Evolutionary conservation across 768 basidiomycete genomes (phyloP).

Genomic region (Lactifluus echinatus): DNA sequence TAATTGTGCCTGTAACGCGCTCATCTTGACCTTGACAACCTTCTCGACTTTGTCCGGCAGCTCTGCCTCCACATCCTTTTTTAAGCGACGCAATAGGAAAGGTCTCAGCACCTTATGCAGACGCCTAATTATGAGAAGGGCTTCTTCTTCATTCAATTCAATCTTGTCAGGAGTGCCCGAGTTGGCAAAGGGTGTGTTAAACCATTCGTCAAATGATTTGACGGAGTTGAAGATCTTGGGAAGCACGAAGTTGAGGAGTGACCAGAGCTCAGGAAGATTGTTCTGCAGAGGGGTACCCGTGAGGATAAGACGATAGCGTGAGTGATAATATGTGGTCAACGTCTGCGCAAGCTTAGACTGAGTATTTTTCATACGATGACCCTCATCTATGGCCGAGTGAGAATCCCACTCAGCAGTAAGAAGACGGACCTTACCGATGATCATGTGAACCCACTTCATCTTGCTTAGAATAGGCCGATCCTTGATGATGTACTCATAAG

Average conservation of each 20-base stretch:
- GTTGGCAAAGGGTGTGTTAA: constrained; percentile 98
- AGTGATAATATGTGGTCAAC: constrained; percentile 86
- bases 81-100: constrained; percentile 85
- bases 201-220: constrained; percentile 99
- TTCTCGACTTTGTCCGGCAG: constrained; percentile 97
- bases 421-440: constrained; percentile 60
- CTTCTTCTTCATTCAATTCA: constrained; percentile 99
- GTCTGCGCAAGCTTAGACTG: constrained; percentile 85
- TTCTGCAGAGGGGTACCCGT: constrained; percentile 96
- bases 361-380: constrained; percentile 97
- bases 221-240: constrained; percentile 98
- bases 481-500: constrained; percentile 97
- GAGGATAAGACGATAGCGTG: constrained; percentile 86
- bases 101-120: constrained; percentile 92
- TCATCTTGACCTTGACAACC: constrained; percentile 95
- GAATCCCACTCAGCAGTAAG: neutral
- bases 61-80: constrained; percentile 95
- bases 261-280: constrained; percentile 94
- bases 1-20: constrained; percentile 80
- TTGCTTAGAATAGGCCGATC: constrained; percentile 86
- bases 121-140: constrained; percentile 91
- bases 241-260: constrained; percentile 88
- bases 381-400: constrained; percentile 55
- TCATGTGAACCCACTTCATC: constrained; percentile 96
- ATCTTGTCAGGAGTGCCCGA: constrained; percentile 98